phyloP scores from a whole-genome alignment of 139 green algal species.

The Coelastrella sp. region DNA sequence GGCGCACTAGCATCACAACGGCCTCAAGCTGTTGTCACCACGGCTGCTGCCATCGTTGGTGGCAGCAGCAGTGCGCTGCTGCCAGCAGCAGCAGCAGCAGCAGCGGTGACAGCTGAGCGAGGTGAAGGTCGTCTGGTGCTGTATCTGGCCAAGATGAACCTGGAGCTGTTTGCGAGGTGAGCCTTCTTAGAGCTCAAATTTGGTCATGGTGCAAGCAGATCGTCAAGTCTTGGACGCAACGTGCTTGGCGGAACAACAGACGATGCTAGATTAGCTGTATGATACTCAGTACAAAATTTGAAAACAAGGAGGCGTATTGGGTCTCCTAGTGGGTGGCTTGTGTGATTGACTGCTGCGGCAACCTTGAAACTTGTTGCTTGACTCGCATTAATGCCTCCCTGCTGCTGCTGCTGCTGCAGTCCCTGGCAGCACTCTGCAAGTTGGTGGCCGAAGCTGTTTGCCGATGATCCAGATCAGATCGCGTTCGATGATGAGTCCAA shows the following conservation, averaged over 20 bases:
- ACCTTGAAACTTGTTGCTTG: not conserved
- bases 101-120: not conserved
- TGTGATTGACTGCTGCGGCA: not conserved
- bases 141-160: slow-evolving; percentile 84
- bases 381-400: too few species aligned
- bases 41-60: not conserved
- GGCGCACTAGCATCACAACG: too few species aligned
- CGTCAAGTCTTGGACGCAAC: too few species aligned
- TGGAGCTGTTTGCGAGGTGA: slow-evolving; percentile 78
- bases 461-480: slow-evolving; percentile 60
- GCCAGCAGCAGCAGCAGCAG: not conserved
- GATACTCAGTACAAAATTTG: too few species aligned
- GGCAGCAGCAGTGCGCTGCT: slow-evolving; percentile 5
- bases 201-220: too few species aligned
- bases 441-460: slow-evolving; percentile 82
- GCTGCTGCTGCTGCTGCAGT: slow-evolving; percentile 44
- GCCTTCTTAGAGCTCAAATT: not conserved
- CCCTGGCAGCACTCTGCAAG: slow-evolving; percentile 74
- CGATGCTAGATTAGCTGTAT: too few species aligned
- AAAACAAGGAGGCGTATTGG: too few species aligned
- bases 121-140: slow-evolving; percentile 72
- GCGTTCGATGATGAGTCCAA: slow-evolving; percentile 87
- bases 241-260: too few species aligned
- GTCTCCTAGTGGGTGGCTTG: not conserved
- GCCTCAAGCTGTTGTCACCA: not conserved